A percentile compares a stretch with the other conserved stretches of the same genome.
Conservation (phyloP, 1,139 yeast species). For the Spathaspora sp. region DNA sequence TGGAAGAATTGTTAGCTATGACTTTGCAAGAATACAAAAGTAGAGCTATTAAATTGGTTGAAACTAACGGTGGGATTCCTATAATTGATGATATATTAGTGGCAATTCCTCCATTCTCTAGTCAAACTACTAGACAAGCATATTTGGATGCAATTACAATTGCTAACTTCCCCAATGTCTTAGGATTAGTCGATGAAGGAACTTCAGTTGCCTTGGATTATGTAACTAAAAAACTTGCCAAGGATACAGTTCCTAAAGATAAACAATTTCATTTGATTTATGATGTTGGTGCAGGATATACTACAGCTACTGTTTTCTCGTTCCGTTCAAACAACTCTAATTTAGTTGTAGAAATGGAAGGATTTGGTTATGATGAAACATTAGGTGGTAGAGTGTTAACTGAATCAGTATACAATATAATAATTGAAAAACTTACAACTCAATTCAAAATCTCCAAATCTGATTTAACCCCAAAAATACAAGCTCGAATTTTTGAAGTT, state of each 20-base stretch:
- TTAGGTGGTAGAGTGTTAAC: slow-evolving; percentile 82
- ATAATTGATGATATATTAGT: slow-evolving; percentile 66
- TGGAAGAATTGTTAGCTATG: slow-evolving; percentile 88
- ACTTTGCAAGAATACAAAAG: slow-evolving; percentile 60
- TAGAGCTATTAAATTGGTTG: slow-evolving; percentile 55
- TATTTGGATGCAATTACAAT: slow-evolving; percentile 70
- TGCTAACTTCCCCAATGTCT: slow-evolving; percentile 61
- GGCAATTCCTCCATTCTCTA: slow-evolving; percentile 74
- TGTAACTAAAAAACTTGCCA: slow-evolving; percentile 48
- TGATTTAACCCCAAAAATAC: slow-evolving; percentile 52
- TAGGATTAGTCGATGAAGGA: slow-evolving; percentile 84
- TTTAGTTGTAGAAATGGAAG: slow-evolving; percentile 60
- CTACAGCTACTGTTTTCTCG: slow-evolving; percentile 80
- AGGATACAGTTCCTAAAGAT: slow-evolving; percentile 31
- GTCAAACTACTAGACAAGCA: slow-evolving; percentile 66
- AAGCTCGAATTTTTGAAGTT: slow-evolving; percentile 70
- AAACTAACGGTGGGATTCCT: slow-evolving; percentile 12
- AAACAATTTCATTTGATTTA: slow-evolving; percentile 69
- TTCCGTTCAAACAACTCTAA: slow-evolving; percentile 47
- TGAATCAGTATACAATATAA: slow-evolving; percentile 55
- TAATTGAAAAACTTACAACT: slow-evolving; percentile 56
- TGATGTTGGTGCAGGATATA: slow-evolving; percentile 93
- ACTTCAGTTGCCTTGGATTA: slow-evolving; percentile 85
- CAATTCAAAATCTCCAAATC: slow-evolving; percentile 36
- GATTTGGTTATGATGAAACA: slow-evolving; percentile 61